Evolutionary conservation across 179 eudicot species (phyloP).

Genomic region (Silene vulgaris): DNA sequence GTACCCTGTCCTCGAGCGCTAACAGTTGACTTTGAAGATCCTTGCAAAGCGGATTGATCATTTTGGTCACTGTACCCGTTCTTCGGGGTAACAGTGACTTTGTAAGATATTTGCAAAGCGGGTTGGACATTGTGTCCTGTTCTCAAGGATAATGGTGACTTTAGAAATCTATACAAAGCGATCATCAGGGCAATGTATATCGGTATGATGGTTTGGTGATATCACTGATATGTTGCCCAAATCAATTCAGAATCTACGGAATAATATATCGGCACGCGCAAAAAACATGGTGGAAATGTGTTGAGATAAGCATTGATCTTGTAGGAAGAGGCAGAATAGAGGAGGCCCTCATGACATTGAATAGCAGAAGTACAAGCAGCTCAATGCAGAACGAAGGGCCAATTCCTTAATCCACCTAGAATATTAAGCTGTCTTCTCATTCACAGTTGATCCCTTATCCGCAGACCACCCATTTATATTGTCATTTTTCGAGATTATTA

Average conservation of each 20-base stretch:
- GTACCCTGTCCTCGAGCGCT: no score
- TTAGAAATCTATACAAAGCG: not conserved
- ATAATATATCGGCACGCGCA: not conserved
- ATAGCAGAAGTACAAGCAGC: constrained; percentile 4
- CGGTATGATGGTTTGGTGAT: not conserved
- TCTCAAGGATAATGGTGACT: no score
- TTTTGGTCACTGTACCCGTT: no score
- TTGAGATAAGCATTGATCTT: not conserved
- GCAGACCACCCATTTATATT: not conserved
- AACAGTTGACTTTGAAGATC: no score
- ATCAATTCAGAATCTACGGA: constrained; percentile 21
- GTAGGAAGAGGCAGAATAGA: constrained; percentile 10
- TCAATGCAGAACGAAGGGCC: constrained; percentile 24
- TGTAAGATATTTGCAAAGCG: no score
- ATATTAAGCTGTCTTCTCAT: constrained; percentile 14
- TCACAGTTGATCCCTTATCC: constrained; percentile 20
- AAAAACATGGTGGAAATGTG: not conserved
- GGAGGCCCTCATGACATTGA: not conserved
- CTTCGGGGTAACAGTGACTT: no score
- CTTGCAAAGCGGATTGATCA: no score
- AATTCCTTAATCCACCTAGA: constrained; percentile 22
- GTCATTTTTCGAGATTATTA: not conserved
- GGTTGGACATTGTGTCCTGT: no score
- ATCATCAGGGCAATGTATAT: not conserved
- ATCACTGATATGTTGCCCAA: not conserved